Evolutionary conservation across 306 rosid genomes (phyloP), one percentile per base, ranked within the genome.

Genomic region (Cicer yamashitae): DNA sequence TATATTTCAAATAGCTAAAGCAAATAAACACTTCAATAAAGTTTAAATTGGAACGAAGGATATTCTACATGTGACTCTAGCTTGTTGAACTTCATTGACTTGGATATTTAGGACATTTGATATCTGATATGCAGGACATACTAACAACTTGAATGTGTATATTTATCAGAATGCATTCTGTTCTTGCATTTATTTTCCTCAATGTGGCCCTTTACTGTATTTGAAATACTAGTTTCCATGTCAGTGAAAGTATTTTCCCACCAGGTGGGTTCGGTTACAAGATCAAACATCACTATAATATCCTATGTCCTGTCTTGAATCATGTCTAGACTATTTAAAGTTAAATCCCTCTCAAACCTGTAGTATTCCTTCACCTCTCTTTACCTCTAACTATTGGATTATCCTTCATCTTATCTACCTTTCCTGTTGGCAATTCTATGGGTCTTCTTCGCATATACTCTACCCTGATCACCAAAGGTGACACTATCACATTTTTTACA

Each of bases 1-100:
- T 69, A 44, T 69, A 18, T 41, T 81, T 14, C 40, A 70, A 39
- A 70, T 50, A 44, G 39, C 54, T 38, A n/a, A 45, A 50, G 14
- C 61, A 12, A 13, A 75, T n/a, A 38, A 57, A 62, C 58, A 51
- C 40, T 48, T 43, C 10, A 46, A 17, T 38, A 53, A 30, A 14
- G 30, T 17, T 63, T 46, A 70, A 71, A 62, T 5, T 17, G 72
- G 58, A 50, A 59, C 41, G n/a, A 11, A 47, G 22, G 25, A 22
- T 22, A 34, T 45, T 61, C 10, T 54, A 13, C 5, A 2, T 17
- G 62, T 34, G 70, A 22, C 25, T 22, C 25, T 22, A 22, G 25
- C 25, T 22, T 22, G 25, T 22, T 22, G 25, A 22, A 18, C 20
- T 18, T 18, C 20, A 18, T 18, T 18, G 20, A 18, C 20, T 18